These are phyloP conservation scores for Acanthamoeba lenticulata DNA, from an alignment of 208 protist genomes.

Conservation along the genomic window DNA sequence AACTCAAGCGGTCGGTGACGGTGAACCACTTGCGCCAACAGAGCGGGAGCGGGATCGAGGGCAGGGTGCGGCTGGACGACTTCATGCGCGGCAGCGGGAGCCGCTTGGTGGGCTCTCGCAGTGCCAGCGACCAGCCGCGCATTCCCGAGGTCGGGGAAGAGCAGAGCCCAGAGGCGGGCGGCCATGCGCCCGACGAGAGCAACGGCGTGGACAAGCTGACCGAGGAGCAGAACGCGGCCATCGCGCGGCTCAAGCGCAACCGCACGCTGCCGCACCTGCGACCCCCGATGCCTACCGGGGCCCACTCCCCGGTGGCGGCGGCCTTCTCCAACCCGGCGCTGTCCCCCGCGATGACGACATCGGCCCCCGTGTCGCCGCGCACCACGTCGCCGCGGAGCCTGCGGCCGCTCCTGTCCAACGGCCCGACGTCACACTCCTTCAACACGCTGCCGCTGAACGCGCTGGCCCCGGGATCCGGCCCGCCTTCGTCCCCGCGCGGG, in stretches of 20 bases:
- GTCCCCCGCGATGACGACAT: not conserved
- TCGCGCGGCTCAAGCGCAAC: not conserved
- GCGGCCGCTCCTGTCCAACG: not conserved
- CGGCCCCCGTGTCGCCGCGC: not conserved
- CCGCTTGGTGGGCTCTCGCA: not conserved
- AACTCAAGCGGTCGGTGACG: not conserved
- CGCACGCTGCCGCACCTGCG: constrained; percentile 4
- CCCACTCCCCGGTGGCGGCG: not conserved
- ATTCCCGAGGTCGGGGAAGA: not conserved
- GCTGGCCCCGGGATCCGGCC: not conserved
- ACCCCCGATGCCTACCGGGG: not conserved
- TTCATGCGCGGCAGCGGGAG: not conserved
- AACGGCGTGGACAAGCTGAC: not conserved
- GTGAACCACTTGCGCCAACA: constrained; percentile 29
- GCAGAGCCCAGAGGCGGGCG: not conserved
- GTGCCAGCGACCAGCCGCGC: not conserved
- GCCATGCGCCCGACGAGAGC: not conserved
- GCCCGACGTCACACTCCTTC: not conserved
- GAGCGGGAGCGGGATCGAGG: not conserved
- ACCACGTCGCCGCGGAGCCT: not conserved
- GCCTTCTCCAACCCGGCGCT: not conserved
- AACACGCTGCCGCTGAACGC: not conserved
- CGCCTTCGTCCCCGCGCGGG: not conserved
- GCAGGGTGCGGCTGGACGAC: not conserved
- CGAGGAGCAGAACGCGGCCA: constrained; percentile 12